These are phyloP conservation scores for Candida quercuum DNA, from an alignment of 805 yeast genomes.

Conservation along the genomic window DNA sequence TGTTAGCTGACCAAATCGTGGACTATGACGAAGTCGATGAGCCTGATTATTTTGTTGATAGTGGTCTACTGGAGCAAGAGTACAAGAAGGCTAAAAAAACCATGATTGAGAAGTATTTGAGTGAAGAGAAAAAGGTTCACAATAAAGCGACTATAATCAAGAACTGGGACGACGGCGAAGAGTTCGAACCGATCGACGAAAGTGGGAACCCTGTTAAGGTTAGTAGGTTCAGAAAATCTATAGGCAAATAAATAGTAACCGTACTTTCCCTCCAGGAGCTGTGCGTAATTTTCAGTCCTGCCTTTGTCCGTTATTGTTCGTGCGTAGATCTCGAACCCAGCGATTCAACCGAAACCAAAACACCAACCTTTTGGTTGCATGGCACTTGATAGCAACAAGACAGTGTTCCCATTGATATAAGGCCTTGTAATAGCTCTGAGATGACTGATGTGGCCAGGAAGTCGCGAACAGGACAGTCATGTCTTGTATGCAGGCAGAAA, in stretches of 20 bases:
- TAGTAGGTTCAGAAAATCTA: conserved; percentile 66
- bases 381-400: too few species aligned
- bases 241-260: not conserved
- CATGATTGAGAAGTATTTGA: conserved; percentile 22
- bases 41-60: conserved; percentile 23
- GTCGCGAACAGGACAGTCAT: conserved; percentile 18
- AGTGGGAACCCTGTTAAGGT: conserved; percentile 51
- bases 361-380: too few species aligned
- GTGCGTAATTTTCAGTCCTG: not conserved
- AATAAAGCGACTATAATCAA: conserved; percentile 1
- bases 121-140: not conserved
- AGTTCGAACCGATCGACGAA: conserved; percentile 65
- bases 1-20: conserved; percentile 37
- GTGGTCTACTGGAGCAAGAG: conserved; percentile 23
- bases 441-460: too few species aligned
- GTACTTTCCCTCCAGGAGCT: not conserved
- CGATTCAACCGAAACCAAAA: too few species aligned
- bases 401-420: too few species aligned
- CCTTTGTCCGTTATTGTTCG: too few species aligned
- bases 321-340: too few species aligned
- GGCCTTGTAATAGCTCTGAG: too few species aligned
- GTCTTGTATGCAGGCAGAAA: conserved; percentile 21
- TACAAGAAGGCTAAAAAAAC: conserved; percentile 26
- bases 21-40: conserved; percentile 31
- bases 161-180: conserved; percentile 44